Base-by-base conservation (phyloP, 768 basidiomycete genomes). In the Kwoniella bestiolae region DNA sequence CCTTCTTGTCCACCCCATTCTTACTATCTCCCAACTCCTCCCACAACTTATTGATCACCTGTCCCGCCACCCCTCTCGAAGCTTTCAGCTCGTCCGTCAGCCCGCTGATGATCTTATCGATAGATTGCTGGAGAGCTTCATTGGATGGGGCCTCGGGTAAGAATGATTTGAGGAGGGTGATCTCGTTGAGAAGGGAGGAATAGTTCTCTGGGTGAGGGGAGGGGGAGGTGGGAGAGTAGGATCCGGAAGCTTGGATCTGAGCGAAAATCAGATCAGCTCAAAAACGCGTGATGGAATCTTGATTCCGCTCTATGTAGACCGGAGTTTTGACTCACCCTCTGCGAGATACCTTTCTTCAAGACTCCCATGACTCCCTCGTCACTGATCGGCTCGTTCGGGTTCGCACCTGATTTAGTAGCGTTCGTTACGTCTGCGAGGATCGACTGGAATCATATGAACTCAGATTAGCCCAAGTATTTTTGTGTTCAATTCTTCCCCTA, bases 341-440 rank as follows among this genome's bases (percentile, higher is more conserved):
- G 72, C 6, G 70, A 69, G 9, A 81, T 74, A 29, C 73, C 69
- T 62, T 78, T 78, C 16, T 78, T 64, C 18, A 81, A n/a, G 3
- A 74, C 75, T 9, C 63, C 70, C 29, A 81, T 71, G 12, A 81
- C 70, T 9, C 62, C 67, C 21, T 74, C 72, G 29, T 78, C 66
- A 14, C 63, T 65, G 5, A 72, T 62, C 7, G 77, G 71, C 18
- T 69, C 75, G 34, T 74, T 76, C 0, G 80, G 80, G 44, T 77
- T 68, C 3, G 73, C 56, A 21, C 67, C 64, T 7, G 77, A 68
- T 69, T 81, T 81, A 23, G 75, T 72, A 14, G 71, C 60, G 49
- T 81, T 75, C 1, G 76, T 78, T 51, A 79, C 71, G 47, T 81
- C 80, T 14, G 79, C 77, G 23, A 80, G 59, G 5, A 79, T 64